Conservation (phyloP, 495 filamentous ascomycete genomes). For the Aspergillus hancockii region DNA sequence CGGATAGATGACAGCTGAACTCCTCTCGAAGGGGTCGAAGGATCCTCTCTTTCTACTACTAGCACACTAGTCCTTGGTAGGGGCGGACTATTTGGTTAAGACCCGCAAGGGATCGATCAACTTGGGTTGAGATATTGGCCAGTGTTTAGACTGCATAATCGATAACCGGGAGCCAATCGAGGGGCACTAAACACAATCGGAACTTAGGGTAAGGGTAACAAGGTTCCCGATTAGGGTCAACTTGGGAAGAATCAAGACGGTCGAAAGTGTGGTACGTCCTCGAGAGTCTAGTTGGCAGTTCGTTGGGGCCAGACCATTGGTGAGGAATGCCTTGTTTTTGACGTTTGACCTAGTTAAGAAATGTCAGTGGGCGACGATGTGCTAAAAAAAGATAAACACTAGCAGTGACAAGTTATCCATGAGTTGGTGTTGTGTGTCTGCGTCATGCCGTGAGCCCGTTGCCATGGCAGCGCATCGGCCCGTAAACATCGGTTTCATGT, state of each 20-base stretch:
- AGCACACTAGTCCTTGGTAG: background rate
- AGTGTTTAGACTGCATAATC: slow-evolving; percentile 17
- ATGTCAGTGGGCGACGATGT: background rate
- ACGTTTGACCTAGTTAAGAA: slow-evolving; percentile 4
- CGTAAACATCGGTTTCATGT: slow-evolving; percentile 43
- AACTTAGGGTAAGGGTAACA: slow-evolving; percentile 9
- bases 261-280: background rate
- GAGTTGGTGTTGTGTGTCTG: slow-evolving; percentile 6
- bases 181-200: slow-evolving; percentile 4
- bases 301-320: slow-evolving; percentile 6
- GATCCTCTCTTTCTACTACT: background rate
- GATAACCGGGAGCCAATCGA: slow-evolving; percentile 11
- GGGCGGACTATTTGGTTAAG: background rate
- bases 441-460: slow-evolving; percentile 40
- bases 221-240: background rate
- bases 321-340: background rate
- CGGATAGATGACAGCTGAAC: slow-evolving; percentile 2
- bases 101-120: slow-evolving; percentile 9
- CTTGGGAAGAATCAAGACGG: background rate
- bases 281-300: background rate
- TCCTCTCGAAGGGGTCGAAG: background rate
- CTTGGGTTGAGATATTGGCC: background rate
- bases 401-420: background rate
- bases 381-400: slow-evolving; percentile 19
- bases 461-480: slow-evolving; percentile 42